Evolutionary conservation across 495 filamentous ascomycete species (phyloP), one percentile per base, ranked within the genome.

Genomic region (Endocarpon pusillum): DNA sequence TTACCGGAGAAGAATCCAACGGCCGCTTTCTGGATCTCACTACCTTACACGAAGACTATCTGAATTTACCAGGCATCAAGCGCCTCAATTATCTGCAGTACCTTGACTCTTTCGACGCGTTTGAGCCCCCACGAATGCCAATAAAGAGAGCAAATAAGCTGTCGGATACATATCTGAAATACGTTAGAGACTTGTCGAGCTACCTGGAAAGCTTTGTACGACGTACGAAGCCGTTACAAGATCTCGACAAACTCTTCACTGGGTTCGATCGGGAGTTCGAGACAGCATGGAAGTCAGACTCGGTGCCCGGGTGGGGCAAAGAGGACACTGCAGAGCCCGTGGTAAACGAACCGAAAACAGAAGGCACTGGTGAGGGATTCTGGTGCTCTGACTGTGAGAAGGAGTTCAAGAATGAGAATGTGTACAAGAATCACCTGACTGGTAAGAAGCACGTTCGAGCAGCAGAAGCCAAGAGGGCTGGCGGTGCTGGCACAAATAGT

Each of bases 361-460:
- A 68, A 45, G 73, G 65, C n/a, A 62, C 67, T 3, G 67, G 70
- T 0, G 80, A 84, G 20, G 81, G 76, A 1, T 65, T 78, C 19
- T 96, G 77, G 75, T 97, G 89, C 43, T 59, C 72, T 1, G 82
- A 84, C 38, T 97, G 89, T 57, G 78, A 82, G 44, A 94, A 84
- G 53, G 81, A 84, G 27, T 97, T 94, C 59, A 83, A 78, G 52
- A 96, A 94, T 41, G 78, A 89, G 32, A 94, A 92, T 48, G 83
- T 94, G 30, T 93, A 91, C 59, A 82, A 81, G 45, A 73, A 69
- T 23, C 89, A 97, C 52, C 63, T 96, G 42, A 78, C 57, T 0
- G 83, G 84, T 15, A 86, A 91, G 61, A 94, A 94, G 52, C 89
- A 97, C 49, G 74, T 85, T 46, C 78, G 77, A 37, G 80, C 76